Conservation (phyloP, 2,329 filamentous ascomycete species). For the Achaetomium macrosporum region DNA sequence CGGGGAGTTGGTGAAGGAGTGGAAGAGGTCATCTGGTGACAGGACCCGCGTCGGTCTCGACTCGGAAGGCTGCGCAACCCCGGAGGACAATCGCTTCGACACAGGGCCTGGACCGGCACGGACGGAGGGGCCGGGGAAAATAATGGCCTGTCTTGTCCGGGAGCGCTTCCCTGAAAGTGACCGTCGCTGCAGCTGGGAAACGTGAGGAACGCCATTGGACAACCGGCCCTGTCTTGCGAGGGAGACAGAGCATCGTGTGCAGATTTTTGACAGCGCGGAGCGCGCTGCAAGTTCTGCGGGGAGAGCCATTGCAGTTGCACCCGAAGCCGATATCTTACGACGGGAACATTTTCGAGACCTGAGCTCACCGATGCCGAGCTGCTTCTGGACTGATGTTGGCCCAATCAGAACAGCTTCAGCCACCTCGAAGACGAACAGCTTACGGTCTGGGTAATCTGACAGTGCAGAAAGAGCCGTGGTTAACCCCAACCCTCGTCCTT, state of each 20-base stretch:
- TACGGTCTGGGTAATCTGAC: too few species aligned
- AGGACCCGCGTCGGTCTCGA: constrained; percentile 37
- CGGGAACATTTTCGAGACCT: constrained; percentile 6
- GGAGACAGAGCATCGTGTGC: constrained; percentile 36
- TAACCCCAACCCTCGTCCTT: not conserved
- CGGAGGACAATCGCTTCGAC: constrained; percentile 17
- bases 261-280: constrained; percentile 35
- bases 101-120: not conserved
- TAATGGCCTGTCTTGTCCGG: not conserved
- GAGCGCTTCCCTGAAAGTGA: constrained; percentile 13
- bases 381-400: constrained; percentile 7
- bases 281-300: constrained; percentile 35
- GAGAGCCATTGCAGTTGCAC: constrained; percentile 21
- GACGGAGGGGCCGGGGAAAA: not conserved
- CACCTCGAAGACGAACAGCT: not conserved
- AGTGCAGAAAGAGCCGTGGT: not conserved
- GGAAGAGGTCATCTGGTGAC: constrained; percentile 78
- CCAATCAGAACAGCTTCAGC: constrained; percentile 15
- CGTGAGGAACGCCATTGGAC: constrained; percentile 25
- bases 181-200: constrained; percentile 17
- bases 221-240: constrained; percentile 21
- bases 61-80: constrained; percentile 15
- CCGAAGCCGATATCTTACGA: not conserved
- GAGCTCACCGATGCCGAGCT: constrained; percentile 1
- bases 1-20: constrained; percentile 83